Evolutionary conservation across 2,329 filamentous ascomycete species (phyloP).

Genomic region (Ascomycota sp.): DNA sequence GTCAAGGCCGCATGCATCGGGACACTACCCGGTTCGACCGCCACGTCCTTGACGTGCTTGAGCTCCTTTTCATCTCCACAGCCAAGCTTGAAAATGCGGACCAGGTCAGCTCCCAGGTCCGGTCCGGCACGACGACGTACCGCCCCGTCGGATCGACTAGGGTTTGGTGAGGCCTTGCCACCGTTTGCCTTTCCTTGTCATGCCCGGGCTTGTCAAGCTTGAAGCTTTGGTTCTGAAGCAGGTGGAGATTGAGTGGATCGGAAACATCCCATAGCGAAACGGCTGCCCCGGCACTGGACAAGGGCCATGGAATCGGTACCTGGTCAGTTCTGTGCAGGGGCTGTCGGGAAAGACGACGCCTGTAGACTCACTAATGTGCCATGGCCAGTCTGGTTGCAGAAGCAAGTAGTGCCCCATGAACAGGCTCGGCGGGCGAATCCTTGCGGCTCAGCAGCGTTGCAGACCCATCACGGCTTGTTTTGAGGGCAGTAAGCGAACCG

Average conservation of each 20-base stretch:
- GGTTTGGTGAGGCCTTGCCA: constrained; percentile 43
- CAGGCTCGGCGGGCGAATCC: constrained; percentile 19
- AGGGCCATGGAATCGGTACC: too few species aligned
- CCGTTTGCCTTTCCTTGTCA: constrained; percentile 27
- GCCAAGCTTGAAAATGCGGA: constrained; percentile 29
- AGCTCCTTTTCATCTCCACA: constrained; percentile 24
- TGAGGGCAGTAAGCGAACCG: constrained; percentile 25
- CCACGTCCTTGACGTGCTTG: constrained; percentile 16
- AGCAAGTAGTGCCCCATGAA: constrained; percentile 23
- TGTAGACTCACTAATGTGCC: constrained; percentile 25
- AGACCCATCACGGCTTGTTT: constrained; percentile 15
- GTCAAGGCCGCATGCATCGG: constrained; percentile 45
- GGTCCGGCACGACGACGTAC: constrained; percentile 44
- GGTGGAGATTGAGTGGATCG: constrained; percentile 14
- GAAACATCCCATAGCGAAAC: constrained; percentile 24
- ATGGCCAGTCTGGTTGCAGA: constrained; percentile 17
- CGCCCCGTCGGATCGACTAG: constrained; percentile 41
- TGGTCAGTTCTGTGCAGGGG: too few species aligned
- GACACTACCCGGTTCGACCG: constrained; percentile 31
- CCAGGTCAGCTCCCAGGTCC: constrained; percentile 43
- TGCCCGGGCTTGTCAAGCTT: constrained; percentile 16
- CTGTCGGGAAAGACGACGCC: too few species aligned
- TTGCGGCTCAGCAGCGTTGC: constrained; percentile 17
- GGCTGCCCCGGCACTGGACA: constrained; percentile 19
- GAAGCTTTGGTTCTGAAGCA: constrained; percentile 19